phyloP scores from a whole-genome alignment of 1,284 basidiomycete species.

The Malassezia equina region DNA sequence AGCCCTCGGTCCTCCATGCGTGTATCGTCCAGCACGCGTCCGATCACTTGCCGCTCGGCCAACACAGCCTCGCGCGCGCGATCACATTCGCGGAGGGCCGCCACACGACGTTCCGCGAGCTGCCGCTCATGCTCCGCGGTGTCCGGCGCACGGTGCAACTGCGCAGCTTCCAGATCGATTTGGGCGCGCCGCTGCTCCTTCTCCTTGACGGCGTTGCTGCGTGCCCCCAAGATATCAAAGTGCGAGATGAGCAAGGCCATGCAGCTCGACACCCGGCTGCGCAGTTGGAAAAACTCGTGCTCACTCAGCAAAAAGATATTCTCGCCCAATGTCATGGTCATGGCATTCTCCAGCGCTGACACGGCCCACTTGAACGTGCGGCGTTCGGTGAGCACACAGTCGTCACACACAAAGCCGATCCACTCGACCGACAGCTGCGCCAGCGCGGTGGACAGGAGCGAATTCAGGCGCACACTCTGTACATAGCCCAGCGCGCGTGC shows the following conservation, averaged over 20 bases:
- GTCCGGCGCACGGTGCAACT: slow-evolving; percentile 37
- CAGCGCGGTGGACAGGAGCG: slow-evolving; percentile 39
- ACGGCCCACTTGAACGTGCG: slow-evolving; percentile 99
- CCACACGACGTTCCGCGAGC: slow-evolving; percentile 32
- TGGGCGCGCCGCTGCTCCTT: slow-evolving; percentile 39
- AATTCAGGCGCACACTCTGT: slow-evolving; percentile 32
- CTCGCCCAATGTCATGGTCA: slow-evolving; percentile 70
- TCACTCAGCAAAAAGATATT: slow-evolving; percentile 80
- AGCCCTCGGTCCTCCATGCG: slow-evolving; percentile 42
- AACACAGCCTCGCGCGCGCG: slow-evolving; percentile 32
- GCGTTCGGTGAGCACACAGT: slow-evolving; percentile 89
- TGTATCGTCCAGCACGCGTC: slow-evolving; percentile 45
- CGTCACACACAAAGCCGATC: slow-evolving; percentile 97
- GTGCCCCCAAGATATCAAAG: slow-evolving; percentile 68
- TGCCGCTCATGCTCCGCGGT: slow-evolving; percentile 23
- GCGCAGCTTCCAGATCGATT: slow-evolving; percentile 31
- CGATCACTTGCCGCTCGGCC: slow-evolving; percentile 37
- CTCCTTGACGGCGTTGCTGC: slow-evolving; percentile 41
- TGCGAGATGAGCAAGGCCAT: slow-evolving; percentile 93
- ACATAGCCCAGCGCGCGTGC: slow-evolving; percentile 42
- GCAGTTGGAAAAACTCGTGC: slow-evolving; percentile 67
- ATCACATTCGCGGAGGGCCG: slow-evolving; percentile 34
- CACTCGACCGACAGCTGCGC: slow-evolving; percentile 53
- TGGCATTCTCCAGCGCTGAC: slow-evolving; percentile 84
- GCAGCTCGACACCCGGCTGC: slow-evolving; percentile 85